These are phyloP conservation scores for Acer campestre DNA, from an alignment of 345 rosid species.

Conservation along the genomic window DNA sequence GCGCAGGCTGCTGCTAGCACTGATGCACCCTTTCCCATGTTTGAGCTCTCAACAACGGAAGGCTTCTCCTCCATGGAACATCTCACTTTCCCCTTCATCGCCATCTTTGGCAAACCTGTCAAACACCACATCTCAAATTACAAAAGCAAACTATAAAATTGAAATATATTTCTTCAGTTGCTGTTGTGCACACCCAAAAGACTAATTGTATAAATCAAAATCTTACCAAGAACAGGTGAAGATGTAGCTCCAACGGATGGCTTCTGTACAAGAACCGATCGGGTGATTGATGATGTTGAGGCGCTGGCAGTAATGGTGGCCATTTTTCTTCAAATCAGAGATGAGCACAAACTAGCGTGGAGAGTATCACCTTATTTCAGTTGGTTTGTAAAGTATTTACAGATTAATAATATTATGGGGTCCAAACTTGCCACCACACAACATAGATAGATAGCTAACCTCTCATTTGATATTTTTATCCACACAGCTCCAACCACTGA, in stretches of 20 bases:
- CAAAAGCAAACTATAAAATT: background rate
- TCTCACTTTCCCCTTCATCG: slow-evolving; percentile 58
- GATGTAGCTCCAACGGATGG: slow-evolving; percentile 41
- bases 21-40: slow-evolving; percentile 46
- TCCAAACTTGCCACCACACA: slow-evolving; percentile 18
- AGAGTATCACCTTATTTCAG: slow-evolving; percentile 15
- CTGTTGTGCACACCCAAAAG: too few relatives aligned
- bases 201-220: background rate
- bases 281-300: slow-evolving; percentile 50
- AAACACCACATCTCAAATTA: background rate
- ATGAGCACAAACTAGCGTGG: background rate
- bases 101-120: slow-evolving; percentile 65
- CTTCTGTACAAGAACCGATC: slow-evolving; percentile 46
- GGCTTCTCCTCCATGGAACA: slow-evolving; percentile 57
- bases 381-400: slow-evolving; percentile 7
- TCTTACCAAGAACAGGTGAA: slow-evolving; percentile 64
- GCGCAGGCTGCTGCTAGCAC: slow-evolving; percentile 56
- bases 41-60: slow-evolving; percentile 18
- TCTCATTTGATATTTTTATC: slow-evolving; percentile 60
- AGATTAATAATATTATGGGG: slow-evolving; percentile 3
- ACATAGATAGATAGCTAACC: slow-evolving; percentile 27
- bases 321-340: slow-evolving; percentile 39
- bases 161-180: too few relatives aligned
- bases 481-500: slow-evolving; percentile 42
- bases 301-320: slow-evolving; percentile 54